Conservation (phyloP, 192 early-diverging fungal genomes). For the Pecoramyces ruminantium region DNA sequence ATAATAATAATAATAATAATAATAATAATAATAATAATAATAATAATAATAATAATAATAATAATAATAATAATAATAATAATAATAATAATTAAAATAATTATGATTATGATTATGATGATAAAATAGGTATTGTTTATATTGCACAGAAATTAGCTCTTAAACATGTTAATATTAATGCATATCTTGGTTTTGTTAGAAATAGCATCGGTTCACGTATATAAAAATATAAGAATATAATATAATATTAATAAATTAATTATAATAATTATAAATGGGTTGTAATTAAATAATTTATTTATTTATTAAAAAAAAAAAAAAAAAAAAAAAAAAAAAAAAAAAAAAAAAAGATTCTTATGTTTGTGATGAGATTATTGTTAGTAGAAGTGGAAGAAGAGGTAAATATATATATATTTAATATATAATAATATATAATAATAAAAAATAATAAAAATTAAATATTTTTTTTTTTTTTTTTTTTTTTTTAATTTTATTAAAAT, state of each 20-base stretch:
- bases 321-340: too few relatives aligned
- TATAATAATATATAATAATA: background rate
- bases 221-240: too few relatives aligned
- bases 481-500: background rate
- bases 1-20: too few relatives aligned
- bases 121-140: background rate
- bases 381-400: constrained; percentile 55
- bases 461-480: constrained; percentile 1
- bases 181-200: background rate
- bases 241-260: too few relatives aligned
- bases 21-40: too few relatives aligned
- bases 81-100: too few relatives aligned
- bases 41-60: too few relatives aligned
- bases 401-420: background rate
- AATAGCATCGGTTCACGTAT: background rate
- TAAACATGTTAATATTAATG: constrained; percentile 45
- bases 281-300: too few relatives aligned
- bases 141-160: constrained; percentile 11
- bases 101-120: background rate
- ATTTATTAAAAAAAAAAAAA: too few relatives aligned
- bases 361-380: constrained; percentile 62
- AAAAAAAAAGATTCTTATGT: constrained; percentile 66
- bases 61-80: too few relatives aligned
- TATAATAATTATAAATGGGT: too few relatives aligned
- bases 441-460: too few relatives aligned